phyloP scores from a whole-genome alignment of 176 grass and related monocot species.

The Carex parvula region DNA sequence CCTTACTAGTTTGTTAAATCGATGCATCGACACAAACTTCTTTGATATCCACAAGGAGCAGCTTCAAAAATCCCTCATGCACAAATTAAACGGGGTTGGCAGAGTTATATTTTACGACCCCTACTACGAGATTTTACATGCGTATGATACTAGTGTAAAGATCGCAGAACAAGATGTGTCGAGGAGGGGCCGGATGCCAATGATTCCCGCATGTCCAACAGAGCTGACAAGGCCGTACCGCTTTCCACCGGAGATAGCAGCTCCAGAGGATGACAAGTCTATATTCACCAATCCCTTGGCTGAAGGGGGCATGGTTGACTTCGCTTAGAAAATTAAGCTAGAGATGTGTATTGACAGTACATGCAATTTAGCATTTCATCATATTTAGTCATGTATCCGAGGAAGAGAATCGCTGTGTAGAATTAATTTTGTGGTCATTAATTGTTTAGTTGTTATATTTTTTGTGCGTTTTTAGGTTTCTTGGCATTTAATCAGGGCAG shows the following conservation, averaged over 20 bases:
- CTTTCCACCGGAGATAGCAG: neutral
- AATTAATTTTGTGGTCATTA: neutral
- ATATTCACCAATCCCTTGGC: constrained; percentile 76
- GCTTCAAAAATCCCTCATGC: neutral
- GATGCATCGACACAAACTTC: neutral
- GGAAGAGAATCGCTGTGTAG: neutral
- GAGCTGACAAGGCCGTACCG: constrained; percentile 3
- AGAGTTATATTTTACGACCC: constrained; percentile 12
- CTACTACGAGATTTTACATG: constrained; percentile 11
- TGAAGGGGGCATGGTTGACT: constrained; percentile 50
- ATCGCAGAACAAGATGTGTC: neutral
- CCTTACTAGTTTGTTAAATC: neutral
- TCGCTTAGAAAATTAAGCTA: constrained; percentile 32
- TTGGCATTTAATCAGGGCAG: too few relatives aligned
- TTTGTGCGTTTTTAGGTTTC: too few relatives aligned
- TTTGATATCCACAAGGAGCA: neutral
- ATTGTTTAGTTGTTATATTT: neutral
- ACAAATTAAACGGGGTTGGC: neutral
- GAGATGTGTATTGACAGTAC: neutral
- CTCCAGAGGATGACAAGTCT: constrained; percentile 53
- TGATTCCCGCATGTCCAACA: neutral
- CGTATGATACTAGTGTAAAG: neutral
- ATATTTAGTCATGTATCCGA: neutral
- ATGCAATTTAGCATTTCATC: neutral
- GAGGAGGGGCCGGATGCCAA: neutral